These are phyloP conservation scores for Candida morakotiae DNA, from an alignment of 805 yeast genomes.

Conservation along the genomic window DNA sequence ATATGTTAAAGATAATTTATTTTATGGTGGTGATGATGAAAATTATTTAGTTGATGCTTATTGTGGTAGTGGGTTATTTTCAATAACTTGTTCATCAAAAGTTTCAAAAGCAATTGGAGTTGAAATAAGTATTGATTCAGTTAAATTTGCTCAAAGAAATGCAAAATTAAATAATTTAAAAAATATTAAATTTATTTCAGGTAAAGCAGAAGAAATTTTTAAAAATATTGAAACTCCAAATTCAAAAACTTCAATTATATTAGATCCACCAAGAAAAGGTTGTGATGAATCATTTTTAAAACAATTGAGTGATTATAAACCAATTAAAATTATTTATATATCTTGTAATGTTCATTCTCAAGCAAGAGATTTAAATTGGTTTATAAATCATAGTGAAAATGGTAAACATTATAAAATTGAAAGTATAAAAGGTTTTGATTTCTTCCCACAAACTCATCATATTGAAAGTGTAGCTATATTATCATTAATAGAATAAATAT, in stretches of 20 bases:
- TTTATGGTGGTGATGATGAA: conserved; percentile 21
- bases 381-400: conserved; percentile 59
- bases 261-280: conserved; percentile 97
- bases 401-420: conserved; percentile 69
- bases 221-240: conserved; percentile 72
- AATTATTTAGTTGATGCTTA: conserved; percentile 87
- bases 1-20: conserved; percentile 73
- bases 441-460: conserved; percentile 93
- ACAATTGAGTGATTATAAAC: conserved; percentile 79
- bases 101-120: conserved; percentile 90
- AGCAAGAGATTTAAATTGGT: conserved; percentile 88
- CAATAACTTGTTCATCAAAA: conserved; percentile 76
- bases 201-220: conserved; percentile 89
- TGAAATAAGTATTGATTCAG: conserved; percentile 88
- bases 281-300: conserved; percentile 85
- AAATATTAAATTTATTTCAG: conserved; percentile 82
- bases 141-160: conserved; percentile 79
- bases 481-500: conserved; percentile 12
- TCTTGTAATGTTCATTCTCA: conserved; percentile 98
- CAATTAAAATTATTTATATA: conserved; percentile 86
- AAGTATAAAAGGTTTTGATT: conserved; percentile 89
- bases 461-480: conserved; percentile 86
- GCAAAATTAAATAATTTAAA: conserved; percentile 70
- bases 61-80: conserved; percentile 94
- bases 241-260: conserved; percentile 76